Base-by-base conservation (phyloP, 305 asterid species). In the Vinca major region DNA sequence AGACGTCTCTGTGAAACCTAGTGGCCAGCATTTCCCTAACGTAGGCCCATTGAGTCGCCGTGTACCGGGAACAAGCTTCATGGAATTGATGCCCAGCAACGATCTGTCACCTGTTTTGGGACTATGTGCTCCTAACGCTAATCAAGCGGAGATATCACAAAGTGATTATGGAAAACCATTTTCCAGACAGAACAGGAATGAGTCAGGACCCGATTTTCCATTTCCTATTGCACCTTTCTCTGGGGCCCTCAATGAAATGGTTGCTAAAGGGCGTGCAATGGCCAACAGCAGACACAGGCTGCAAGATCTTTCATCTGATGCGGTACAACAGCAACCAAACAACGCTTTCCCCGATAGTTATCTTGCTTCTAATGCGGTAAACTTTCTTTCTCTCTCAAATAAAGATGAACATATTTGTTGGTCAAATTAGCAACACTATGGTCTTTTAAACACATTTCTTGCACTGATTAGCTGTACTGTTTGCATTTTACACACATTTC, bases 71-170 rank as follows among this genome's bases (percentile, higher is more conserved):
- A 55, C 73, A 61, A 79, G 79, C 79, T 78, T 71, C 63, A n/a
- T 71, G 20, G 81, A 80, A 71, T 77, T 78, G 39, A 52, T 69
- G 75, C 71, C 75, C 52, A 76, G 73, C 77, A 80, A 78, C 74
- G 75, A 76, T 80, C 74, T 85, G 76, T 62, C 71, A 37, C 95
- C 97, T 7, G 91, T 93, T 70, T 74, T 91, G 53, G 97, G 99
- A 72, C 80, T 93, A 16, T 86, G 91, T 75, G 99, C 97, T 13
- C 97, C 99, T 65, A 90, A 90, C 83, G 98, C 97, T 33, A 81
- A 78, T 66, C 83, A 66, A 61, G 71, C 65, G 79, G 97, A 88
- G 80, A 66, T 77, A 47, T 72, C 71, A 12, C 80, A 73, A 73
- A 76, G 81, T 70, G 76, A 61, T 56, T 65, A 40, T 51, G 63